Base-by-base conservation (phyloP, 139 green algal species). In the Picochlorum sp. region DNA sequence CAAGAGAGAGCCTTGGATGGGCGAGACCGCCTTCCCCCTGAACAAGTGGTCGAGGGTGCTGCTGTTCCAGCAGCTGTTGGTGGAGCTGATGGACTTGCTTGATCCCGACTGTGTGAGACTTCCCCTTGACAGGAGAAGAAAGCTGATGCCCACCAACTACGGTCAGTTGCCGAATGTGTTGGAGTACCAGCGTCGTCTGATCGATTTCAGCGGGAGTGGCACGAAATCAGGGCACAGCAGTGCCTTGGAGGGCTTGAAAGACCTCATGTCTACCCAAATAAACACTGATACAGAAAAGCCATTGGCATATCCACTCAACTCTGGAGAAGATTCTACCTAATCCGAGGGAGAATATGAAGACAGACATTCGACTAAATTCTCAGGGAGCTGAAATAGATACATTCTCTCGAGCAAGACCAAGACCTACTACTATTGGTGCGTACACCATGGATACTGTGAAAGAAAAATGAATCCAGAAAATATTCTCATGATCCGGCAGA, bases 71-170 rank as follows among this genome's bases (percentile, higher is more conserved):
- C 82, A 88, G 72, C 57, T 90, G 65, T 66, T 86, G 52, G 76
- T 88, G 26, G 83, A 90, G n/a, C 50, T 82, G 3, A 74, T 85
- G 18, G 83, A 90, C 49, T 47, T 90, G 38, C 72, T 90, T 6
- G 83, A 90, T 72, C 83, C 83, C 1, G 76, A 76, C 13, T 72
- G 66, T 20, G 78, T 89, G 45, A 50, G 82, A 8, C 54, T 85
- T 57, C 67, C 70, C 6, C 45, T 68, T 37, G 60, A 67, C 21
- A 61, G 80, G 3, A 67, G 82, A 51, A 69, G 67, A 18, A 66
- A 81, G 20, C 75, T 89, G 34, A 72, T 73, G 15, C 81, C 82
- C 11, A 44, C 81, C 2, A 26, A 23, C 3, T 89, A 82, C 49
- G 69, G 55, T 2, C 63, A 66, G 14, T 66, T 89, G 59, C 81